These are phyloP conservation scores for Lactarius hengduanensis DNA, from an alignment of 768 basidiomycete genomes.

Conservation along the genomic window DNA sequence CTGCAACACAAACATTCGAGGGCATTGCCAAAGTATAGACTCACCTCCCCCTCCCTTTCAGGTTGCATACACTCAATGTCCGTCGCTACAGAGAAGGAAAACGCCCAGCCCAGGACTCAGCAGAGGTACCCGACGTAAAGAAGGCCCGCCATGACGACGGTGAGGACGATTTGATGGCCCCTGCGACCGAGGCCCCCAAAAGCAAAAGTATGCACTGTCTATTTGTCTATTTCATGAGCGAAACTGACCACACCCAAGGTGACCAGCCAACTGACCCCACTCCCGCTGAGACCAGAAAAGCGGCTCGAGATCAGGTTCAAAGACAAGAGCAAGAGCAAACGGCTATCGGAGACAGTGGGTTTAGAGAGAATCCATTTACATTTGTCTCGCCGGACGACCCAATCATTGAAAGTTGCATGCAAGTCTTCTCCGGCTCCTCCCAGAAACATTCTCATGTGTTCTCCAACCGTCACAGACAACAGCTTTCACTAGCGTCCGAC, in stretches of 20 bases:
- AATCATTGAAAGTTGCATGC: slow-evolving; percentile 72
- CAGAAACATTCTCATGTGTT: slow-evolving; percentile 3
- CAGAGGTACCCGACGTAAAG: slow-evolving; percentile 50
- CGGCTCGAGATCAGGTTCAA: slow-evolving; percentile 26
- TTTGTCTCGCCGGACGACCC: slow-evolving; percentile 72
- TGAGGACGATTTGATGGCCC: slow-evolving; percentile 28
- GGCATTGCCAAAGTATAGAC: slow-evolving; percentile 16
- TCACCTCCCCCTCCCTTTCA: background rate
- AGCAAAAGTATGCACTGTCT: slow-evolving; percentile 8
- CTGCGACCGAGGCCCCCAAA: slow-evolving; percentile 9
- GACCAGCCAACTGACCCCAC: background rate
- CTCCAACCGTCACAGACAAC: slow-evolving; percentile 48
- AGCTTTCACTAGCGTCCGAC: slow-evolving; percentile 60
- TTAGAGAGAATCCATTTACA: slow-evolving; percentile 90
- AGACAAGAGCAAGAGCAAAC: slow-evolving; percentile 30
- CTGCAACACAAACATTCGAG: slow-evolving; percentile 50
- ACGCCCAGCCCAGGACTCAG: slow-evolving; percentile 46
- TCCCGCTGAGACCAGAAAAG: slow-evolving; percentile 13
- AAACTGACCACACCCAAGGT: slow-evolving; percentile 1
- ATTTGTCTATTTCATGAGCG: background rate
- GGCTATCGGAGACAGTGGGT: slow-evolving; percentile 31
- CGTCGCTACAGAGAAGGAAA: slow-evolving; percentile 45
- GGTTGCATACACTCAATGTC: background rate
- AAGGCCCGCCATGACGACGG: slow-evolving; percentile 45
- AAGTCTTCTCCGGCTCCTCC: slow-evolving; percentile 33